Conservation (phyloP, 208 protist genomes). For the Acanthamoeba healyi region DNA sequence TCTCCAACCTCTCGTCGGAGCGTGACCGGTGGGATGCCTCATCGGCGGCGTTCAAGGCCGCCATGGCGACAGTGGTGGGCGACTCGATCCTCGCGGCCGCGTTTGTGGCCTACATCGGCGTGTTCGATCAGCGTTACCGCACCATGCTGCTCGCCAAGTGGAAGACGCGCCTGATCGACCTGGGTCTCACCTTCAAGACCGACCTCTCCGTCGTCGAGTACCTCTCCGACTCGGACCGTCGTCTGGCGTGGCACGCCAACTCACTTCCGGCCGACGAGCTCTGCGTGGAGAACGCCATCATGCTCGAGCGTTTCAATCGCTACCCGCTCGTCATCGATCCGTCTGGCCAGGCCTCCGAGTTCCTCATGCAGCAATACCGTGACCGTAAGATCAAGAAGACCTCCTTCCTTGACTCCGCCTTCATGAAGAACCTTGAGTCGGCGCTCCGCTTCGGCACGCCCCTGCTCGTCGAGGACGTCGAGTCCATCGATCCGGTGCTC, state of each 20-base stretch:
- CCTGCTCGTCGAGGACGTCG: slow-evolving; percentile 99
- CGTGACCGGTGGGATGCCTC: slow-evolving; percentile 95
- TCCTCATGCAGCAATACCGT: slow-evolving; percentile 94
- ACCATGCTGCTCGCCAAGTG: slow-evolving; percentile 93
- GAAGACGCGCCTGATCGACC: slow-evolving; percentile 89
- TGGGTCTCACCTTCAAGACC: slow-evolving; percentile 90
- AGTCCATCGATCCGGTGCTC: slow-evolving; percentile 98
- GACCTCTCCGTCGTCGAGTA: slow-evolving; percentile 95
- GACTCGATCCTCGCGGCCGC: slow-evolving; percentile 96
- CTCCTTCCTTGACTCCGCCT: slow-evolving; percentile 91
- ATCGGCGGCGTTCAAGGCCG: slow-evolving; percentile 91
- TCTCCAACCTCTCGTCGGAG: slow-evolving; percentile 95
- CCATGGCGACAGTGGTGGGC: slow-evolving; percentile 96
- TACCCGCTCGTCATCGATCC: slow-evolving; percentile 99
- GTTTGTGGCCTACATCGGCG: slow-evolving; percentile 98
- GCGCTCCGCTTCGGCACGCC: slow-evolving; percentile 98
- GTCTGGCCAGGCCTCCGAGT: slow-evolving; percentile 95
- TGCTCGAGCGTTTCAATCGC: slow-evolving; percentile 94
- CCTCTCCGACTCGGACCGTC: slow-evolving; percentile 94
- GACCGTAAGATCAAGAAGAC: slow-evolving; percentile 88
- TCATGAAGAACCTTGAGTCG: slow-evolving; percentile 98
- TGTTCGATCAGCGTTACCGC: slow-evolving; percentile 96
- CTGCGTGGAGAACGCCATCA: slow-evolving; percentile 98
- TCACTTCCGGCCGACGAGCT: slow-evolving; percentile 97
- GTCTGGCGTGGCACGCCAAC: slow-evolving; percentile 95